phyloP scores from a whole-genome alignment of 2,329 filamentous ascomycete species.

The Beauveria scarabaeidicola region DNA sequence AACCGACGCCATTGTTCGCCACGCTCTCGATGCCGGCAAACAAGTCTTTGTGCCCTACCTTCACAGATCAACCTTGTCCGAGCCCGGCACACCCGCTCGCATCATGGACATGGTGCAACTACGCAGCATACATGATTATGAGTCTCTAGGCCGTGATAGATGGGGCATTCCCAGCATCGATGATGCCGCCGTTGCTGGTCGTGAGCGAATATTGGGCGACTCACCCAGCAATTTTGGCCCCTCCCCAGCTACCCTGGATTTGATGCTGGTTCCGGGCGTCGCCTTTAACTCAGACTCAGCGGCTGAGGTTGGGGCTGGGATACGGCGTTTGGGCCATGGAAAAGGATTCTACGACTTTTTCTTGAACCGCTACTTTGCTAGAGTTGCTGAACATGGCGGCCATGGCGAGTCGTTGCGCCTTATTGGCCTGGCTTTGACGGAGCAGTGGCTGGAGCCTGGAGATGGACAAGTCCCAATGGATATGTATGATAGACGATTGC shows the following conservation, averaged over 20 bases:
- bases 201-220: conserved; percentile 67
- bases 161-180: conserved; percentile 94
- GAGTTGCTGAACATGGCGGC: conserved; percentile 26
- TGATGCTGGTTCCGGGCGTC: conserved; percentile 87
- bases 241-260: conserved; percentile 53
- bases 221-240: conserved; percentile 31
- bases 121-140: conserved; percentile 64
- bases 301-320: conserved; percentile 39
- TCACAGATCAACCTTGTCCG: conserved; percentile 48
- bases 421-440: conserved; percentile 73
- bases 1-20: conserved; percentile 70
- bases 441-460: conserved; percentile 64
- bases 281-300: conserved; percentile 75
- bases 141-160: conserved; percentile 64
- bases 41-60: conserved; percentile 88
- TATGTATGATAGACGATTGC: conserved; percentile 68
- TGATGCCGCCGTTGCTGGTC: conserved; percentile 51
- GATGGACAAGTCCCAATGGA: conserved; percentile 63
- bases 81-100: conserved; percentile 44
- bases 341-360: conserved; percentile 98
- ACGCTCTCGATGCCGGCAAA: conserved; percentile 72
- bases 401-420: conserved; percentile 37
- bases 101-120: conserved; percentile 96
- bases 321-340: conserved; percentile 81
- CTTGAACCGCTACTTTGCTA: conserved; percentile 60